These are phyloP conservation scores for Pezicula rhizophila DNA, from an alignment of 2,329 filamentous ascomycete species.

Conservation along the genomic window DNA sequence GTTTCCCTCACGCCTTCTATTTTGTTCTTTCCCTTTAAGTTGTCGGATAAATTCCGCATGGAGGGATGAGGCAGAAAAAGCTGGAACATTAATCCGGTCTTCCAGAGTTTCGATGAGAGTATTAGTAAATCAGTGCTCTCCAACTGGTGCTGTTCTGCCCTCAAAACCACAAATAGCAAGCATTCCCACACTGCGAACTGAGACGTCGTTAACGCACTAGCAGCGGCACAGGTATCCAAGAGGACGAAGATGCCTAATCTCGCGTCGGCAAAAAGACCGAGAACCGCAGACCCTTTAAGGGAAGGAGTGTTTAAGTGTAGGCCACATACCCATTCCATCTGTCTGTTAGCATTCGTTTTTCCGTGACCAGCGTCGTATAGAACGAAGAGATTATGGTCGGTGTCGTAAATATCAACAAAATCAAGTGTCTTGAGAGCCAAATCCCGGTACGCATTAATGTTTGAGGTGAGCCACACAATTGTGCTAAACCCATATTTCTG, in stretches of 20 bases:
- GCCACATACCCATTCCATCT: conserved; percentile 12
- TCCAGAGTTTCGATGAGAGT: conserved; percentile 53
- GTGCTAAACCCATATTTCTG: conserved; percentile 49
- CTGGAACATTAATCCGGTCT: conserved; percentile 45
- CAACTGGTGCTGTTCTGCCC: conserved; percentile 53
- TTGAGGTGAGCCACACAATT: conserved; percentile 52
- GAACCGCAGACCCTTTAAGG: conserved; percentile 51
- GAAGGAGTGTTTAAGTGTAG: conserved; percentile 2
- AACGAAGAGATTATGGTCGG: conserved; percentile 48
- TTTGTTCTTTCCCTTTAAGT: conserved; percentile 52
- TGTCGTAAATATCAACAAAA: conserved; percentile 37
- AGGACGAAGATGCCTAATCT: conserved; percentile 5
- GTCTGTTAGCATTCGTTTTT: conserved; percentile 43
- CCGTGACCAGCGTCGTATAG: conserved; percentile 56
- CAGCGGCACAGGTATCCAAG: conserved; percentile 30
- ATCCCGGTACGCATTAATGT: conserved; percentile 49
- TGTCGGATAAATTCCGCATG: conserved; percentile 55
- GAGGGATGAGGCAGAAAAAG: conserved; percentile 54
- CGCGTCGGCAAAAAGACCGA: conserved; percentile 22
- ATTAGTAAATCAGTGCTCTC: conserved; percentile 53
- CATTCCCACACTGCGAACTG: conserved; percentile 53
- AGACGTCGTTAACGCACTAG: conserved; percentile 52
- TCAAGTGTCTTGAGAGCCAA: conserved; percentile 51
- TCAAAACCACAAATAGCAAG: conserved; percentile 59
- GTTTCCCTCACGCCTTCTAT: conserved; percentile 48